Percentiles rank a stretch among this genome's conserved stretches.
phyloP scores from a whole-genome alignment of 345 rosid genomes.

The Gossypium herbaceum region DNA sequence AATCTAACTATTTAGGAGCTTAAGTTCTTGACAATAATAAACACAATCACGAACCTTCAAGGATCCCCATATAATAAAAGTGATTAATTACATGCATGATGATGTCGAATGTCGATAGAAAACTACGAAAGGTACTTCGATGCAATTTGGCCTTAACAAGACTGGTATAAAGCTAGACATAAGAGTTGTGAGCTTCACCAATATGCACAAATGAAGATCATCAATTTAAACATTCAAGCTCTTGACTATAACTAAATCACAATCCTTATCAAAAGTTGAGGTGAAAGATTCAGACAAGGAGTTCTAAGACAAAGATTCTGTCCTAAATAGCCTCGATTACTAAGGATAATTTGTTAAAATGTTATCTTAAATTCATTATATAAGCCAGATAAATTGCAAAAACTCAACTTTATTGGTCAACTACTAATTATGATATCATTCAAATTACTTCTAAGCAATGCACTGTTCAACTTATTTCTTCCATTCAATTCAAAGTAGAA shows the following conservation, averaged over 20 bases:
- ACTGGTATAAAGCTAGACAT: too few species aligned
- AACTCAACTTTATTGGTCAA: not conserved
- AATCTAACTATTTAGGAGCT: not conserved
- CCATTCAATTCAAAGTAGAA: not conserved
- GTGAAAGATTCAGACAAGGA: not conserved
- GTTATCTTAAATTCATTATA: too few species aligned
- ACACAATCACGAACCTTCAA: not conserved
- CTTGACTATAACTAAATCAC: not conserved
- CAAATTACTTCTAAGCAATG: not conserved
- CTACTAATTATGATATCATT: not conserved
- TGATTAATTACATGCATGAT: too few species aligned
- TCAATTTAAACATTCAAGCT: not conserved
- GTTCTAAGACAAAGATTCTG: not conserved
- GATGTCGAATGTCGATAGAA: too few species aligned
- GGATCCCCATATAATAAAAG: too few species aligned
- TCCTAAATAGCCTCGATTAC: not conserved
- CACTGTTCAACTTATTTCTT: not conserved
- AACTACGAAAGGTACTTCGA: too few species aligned
- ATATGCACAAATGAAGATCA: not conserved
- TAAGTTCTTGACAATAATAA: not conserved
- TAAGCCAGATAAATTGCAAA: not conserved
- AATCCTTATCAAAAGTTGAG: not conserved
- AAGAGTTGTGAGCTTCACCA: not conserved
- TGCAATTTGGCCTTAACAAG: too few species aligned
- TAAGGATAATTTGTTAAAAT: not conserved